Conservation (phyloP, 805 yeast genomes). For the Citeromyces matritensis region DNA sequence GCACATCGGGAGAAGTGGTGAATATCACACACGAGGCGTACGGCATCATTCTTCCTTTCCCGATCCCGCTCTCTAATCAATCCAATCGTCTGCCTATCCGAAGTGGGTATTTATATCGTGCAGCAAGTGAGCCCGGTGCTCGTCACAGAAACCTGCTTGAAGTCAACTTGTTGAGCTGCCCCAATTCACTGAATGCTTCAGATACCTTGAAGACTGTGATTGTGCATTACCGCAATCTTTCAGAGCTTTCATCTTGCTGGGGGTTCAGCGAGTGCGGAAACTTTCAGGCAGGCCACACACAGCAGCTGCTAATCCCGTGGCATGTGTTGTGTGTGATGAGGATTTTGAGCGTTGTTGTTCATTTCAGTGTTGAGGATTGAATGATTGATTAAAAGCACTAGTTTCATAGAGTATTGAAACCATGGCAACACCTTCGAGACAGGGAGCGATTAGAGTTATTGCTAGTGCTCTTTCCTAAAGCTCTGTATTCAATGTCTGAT, state of each 20-base stretch:
- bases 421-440: too few relatives aligned
- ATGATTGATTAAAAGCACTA: too few relatives aligned
- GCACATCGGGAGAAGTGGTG: slow-evolving; percentile 13
- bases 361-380: slow-evolving; percentile 28
- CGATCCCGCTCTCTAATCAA: slow-evolving; percentile 56
- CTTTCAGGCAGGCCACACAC: slow-evolving; percentile 2
- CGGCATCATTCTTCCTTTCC: slow-evolving; percentile 41
- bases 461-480: too few relatives aligned
- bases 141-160: slow-evolving; percentile 25
- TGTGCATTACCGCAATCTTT: slow-evolving; percentile 45
- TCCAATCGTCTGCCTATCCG: slow-evolving; percentile 57
- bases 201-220: slow-evolving; percentile 39
- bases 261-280: slow-evolving; percentile 9
- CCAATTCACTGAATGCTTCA: slow-evolving; percentile 43
- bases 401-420: too few relatives aligned
- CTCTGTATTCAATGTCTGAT: too few relatives aligned
- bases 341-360: slow-evolving; percentile 40
- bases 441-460: too few relatives aligned
- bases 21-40: slow-evolving; percentile 35
- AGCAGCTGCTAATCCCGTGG: slow-evolving; percentile 44
- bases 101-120: slow-evolving; percentile 47
- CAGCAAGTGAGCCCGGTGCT: slow-evolving; percentile 1
- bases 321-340: slow-evolving; percentile 58
- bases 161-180: slow-evolving; percentile 58
- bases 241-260: slow-evolving; percentile 23